These are phyloP conservation scores for Dovyalis caffra DNA, from an alignment of 345 rosid species.

Conservation along the genomic window DNA sequence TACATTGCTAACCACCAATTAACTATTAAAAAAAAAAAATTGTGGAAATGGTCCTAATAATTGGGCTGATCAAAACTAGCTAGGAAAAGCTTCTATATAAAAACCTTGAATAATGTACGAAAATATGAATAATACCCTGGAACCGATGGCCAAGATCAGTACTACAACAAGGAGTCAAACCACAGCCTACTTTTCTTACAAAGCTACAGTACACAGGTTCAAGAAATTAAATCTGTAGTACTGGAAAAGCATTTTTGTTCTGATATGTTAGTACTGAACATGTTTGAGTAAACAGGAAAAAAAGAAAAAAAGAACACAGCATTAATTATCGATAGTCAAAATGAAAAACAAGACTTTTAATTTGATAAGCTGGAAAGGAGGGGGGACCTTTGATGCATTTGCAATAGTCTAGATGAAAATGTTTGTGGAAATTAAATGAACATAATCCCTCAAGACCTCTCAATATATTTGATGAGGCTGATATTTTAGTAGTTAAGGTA, in stretches of 20 bases:
- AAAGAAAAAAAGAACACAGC: not conserved
- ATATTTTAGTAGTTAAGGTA: not conserved
- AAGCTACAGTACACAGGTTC: not conserved
- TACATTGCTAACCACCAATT: too few species aligned
- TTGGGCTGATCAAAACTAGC: not conserved
- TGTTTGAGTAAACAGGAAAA: not conserved
- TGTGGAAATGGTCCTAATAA: not conserved
- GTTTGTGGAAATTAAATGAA: not conserved
- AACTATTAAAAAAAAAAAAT: not conserved
- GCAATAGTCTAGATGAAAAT: too few species aligned
- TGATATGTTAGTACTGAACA: not conserved
- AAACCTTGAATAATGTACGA: not conserved
- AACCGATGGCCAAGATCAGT: conserved; percentile 7
- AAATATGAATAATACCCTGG: not conserved
- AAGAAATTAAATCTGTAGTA: not conserved
- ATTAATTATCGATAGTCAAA: not conserved
- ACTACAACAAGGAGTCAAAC: conserved; percentile 13
- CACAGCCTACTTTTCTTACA: conserved; percentile 6
- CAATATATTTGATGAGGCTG: not conserved
- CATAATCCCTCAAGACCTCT: not conserved
- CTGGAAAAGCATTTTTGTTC: not conserved
- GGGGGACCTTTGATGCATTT: too few species aligned
- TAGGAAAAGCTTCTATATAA: not conserved
- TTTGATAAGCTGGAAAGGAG: too few species aligned
- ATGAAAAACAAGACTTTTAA: too few species aligned